Percentiles rank a stretch among this genome's conserved stretches.
Conservation (phyloP, 768 basidiomycete species). For the Gautieria morchelliformis region DNA sequence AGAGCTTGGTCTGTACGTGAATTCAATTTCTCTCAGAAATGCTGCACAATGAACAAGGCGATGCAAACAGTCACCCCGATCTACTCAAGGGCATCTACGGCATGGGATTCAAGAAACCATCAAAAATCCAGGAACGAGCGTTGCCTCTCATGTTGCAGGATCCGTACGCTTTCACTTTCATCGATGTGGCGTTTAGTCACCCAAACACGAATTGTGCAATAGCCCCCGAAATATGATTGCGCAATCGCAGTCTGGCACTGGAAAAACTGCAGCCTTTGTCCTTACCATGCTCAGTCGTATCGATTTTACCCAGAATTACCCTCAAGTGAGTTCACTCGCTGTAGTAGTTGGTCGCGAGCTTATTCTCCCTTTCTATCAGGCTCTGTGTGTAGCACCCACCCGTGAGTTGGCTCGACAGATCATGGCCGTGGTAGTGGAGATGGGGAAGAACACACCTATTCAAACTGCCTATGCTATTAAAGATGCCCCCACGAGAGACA, state of each 20-base stretch:
- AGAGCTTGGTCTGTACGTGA: conserved; percentile 82
- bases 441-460: conserved; percentile 92
- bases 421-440: conserved; percentile 85
- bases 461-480: conserved; percentile 96
- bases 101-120: conserved; percentile 95
- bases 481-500: conserved; percentile 62
- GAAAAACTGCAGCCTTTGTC: conserved; percentile 97
- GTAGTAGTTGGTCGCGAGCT: neutral
- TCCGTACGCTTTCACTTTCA: conserved; percentile 48
- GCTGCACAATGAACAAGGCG: neutral
- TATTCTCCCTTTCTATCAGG: conserved; percentile 35
- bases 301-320: conserved; percentile 71
- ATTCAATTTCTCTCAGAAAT: neutral
- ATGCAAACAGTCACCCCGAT: conserved; percentile 55
- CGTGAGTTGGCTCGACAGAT: conserved; percentile 97
- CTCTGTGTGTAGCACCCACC: conserved; percentile 94
- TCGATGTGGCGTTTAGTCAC: neutral
- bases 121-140: conserved; percentile 97
- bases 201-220: conserved; percentile 6
- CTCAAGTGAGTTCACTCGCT: conserved; percentile 53
- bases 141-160: conserved; percentile 82
- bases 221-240: conserved; percentile 99
- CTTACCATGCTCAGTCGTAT: conserved; percentile 94
- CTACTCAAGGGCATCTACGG: conserved; percentile 90
- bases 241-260: conserved; percentile 98